Conservation (phyloP, 1,139 yeast species). For the Magnusiomyces sp. region DNA sequence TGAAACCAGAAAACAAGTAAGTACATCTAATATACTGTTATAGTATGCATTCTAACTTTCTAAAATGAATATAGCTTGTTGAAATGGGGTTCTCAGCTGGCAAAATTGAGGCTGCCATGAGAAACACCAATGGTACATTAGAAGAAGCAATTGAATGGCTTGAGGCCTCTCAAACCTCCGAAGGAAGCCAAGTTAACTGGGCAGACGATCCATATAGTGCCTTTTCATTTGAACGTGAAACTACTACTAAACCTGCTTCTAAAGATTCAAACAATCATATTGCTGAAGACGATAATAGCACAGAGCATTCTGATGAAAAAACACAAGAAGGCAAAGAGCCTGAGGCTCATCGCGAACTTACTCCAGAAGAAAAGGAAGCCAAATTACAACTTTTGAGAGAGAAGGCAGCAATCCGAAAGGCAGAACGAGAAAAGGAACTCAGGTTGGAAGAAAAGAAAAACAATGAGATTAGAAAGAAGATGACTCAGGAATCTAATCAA, state of each 20-base stretch:
- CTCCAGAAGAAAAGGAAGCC: conserved; percentile 28
- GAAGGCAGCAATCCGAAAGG: conserved; percentile 26
- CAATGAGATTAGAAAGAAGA: conserved; percentile 29
- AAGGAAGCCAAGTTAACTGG: conserved; percentile 7
- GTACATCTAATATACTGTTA: too few relatives aligned
- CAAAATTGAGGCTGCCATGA: conserved; percentile 29
- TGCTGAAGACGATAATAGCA: conserved; percentile 7
- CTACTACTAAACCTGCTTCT: too few relatives aligned
- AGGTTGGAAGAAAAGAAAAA: conserved; percentile 26
- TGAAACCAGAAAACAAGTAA: background rate
- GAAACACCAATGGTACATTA: conserved; percentile 23
- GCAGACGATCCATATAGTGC: conserved; percentile 4
- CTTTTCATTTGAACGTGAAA: conserved; percentile 2
- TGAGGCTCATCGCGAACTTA: conserved; percentile 13
- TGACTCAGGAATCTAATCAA: conserved; percentile 26
- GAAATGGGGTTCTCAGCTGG: conserved; percentile 32
- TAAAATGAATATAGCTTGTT: too few relatives aligned
- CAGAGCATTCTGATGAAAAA: conserved; percentile 3
- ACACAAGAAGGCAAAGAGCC: too few relatives aligned
- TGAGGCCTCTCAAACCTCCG: conserved; percentile 23
- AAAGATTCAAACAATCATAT: too few relatives aligned
- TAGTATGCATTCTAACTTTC: background rate
- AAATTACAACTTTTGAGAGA: conserved; percentile 27
- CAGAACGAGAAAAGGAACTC: conserved; percentile 27
- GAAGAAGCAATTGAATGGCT: conserved; percentile 32